phyloP scores from a whole-genome alignment of 2,329 filamentous ascomycete genomes.

The Colletotrichum godetiae region DNA sequence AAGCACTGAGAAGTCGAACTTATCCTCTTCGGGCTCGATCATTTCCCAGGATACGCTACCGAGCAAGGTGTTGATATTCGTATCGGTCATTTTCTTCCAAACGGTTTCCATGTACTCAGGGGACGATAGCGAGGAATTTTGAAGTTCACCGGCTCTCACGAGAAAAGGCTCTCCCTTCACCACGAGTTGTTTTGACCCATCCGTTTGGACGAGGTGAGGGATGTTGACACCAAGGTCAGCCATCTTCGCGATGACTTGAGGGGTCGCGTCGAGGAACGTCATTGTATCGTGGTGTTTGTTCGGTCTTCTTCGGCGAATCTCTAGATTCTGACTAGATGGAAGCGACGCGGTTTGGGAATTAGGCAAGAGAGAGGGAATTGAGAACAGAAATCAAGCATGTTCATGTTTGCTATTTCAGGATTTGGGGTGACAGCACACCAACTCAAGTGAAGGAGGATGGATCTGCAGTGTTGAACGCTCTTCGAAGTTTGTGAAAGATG shows the following conservation, averaged over 20 bases:
- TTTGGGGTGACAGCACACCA: neutral
- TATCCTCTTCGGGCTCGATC: conserved; percentile 47
- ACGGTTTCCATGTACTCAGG: neutral
- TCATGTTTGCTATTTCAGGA: neutral
- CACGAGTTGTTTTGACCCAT: neutral
- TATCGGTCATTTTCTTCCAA: conserved; percentile 41
- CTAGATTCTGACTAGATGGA: neutral
- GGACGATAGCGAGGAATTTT: neutral
- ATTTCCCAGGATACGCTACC: conserved; percentile 49
- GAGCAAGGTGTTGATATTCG: conserved; percentile 48
- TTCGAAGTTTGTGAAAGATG: neutral
- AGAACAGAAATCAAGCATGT: neutral
- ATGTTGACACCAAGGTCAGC: neutral
- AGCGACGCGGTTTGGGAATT: neutral
- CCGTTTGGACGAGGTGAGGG: neutral
- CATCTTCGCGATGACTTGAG: neutral
- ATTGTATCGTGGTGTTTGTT: neutral
- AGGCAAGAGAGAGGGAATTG: neutral
- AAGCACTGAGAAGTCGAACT: conserved; percentile 47
- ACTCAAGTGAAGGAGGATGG: neutral
- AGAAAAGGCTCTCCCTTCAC: conserved; percentile 49
- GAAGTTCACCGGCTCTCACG: neutral
- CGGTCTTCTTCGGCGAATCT: neutral
- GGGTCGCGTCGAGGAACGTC: neutral
- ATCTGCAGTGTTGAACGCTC: neutral